Percentiles rank a stretch among this genome's conserved stretches.
Conservation (phyloP, 2,329 filamentous ascomycete species). For the Calonectria leucothoes region DNA sequence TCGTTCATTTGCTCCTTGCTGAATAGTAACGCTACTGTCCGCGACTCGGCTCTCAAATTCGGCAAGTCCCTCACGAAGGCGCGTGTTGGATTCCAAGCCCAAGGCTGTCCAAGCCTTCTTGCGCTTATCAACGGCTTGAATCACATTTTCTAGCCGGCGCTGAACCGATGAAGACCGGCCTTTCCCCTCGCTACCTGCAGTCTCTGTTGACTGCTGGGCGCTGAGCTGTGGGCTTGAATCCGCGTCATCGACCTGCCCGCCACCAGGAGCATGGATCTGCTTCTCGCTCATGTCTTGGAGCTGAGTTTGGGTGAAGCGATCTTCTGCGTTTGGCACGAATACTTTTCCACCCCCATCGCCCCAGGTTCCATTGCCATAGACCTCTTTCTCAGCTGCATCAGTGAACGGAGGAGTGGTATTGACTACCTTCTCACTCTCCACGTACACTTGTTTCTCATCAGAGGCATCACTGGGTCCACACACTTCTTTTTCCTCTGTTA, state of each 20-base stretch:
- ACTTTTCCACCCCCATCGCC: background rate
- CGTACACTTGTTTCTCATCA: background rate
- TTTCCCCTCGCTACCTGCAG: background rate
- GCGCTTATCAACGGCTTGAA: background rate
- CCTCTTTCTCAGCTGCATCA: background rate
- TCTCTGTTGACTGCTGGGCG: background rate
- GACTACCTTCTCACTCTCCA: background rate
- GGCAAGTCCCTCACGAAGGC: background rate
- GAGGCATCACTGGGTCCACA: background rate
- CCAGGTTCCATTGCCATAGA: background rate
- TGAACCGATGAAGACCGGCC: background rate
- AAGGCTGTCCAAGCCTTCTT: background rate
- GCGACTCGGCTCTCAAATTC: background rate
- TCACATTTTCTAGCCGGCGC: background rate
- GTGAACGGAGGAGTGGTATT: background rate
- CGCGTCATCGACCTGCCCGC: background rate
- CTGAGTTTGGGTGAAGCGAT: background rate
- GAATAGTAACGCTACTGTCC: background rate
- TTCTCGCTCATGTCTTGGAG: background rate
- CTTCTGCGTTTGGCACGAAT: background rate
- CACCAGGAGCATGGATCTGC: background rate
- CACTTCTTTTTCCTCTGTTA: background rate
- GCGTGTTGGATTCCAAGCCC: background rate
- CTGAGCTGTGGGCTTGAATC: background rate
- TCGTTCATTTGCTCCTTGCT: background rate